Conservation (phyloP, 2,329 filamentous ascomycete genomes). For the Fusarium sacchari region DNA sequence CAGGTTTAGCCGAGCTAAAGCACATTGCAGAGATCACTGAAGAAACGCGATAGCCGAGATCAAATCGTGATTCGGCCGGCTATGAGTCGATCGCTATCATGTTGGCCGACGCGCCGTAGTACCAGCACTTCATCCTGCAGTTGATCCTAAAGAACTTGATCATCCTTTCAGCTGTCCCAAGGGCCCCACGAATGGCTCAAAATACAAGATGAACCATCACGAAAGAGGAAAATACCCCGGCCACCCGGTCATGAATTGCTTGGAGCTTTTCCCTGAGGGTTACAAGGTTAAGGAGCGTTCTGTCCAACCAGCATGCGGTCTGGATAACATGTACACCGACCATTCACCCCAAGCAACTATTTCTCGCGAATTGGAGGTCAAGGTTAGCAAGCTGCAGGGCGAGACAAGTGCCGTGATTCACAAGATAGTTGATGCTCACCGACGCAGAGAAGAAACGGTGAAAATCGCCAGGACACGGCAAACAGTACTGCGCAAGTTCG, state of each 20-base stretch:
- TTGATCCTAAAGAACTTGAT: not conserved
- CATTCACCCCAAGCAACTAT: fast-evolving
- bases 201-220: not conserved
- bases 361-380: fast-evolving
- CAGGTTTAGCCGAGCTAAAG: fast-evolving
- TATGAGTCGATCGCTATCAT: not conserved
- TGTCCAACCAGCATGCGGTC: not conserved
- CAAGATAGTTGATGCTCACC: not conserved
- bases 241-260: fast-evolving
- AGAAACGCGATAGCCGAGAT: not conserved
- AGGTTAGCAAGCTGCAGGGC: not conserved
- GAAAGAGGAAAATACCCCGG: not conserved
- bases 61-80: not conserved
- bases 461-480: not conserved
- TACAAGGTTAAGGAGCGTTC: not conserved
- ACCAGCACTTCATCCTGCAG: not conserved
- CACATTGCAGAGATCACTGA: no score
- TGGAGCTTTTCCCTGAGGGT: not conserved
- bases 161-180: not conserved
- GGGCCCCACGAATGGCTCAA: not conserved
- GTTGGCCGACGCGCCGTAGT: not conserved
- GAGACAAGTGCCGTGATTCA: not conserved
- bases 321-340: not conserved
- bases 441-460: not conserved
- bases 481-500: not conserved